Evolutionary conservation across 345 rosid genomes (phyloP).

Genomic region (Rhodomyrtus tomentosa): DNA sequence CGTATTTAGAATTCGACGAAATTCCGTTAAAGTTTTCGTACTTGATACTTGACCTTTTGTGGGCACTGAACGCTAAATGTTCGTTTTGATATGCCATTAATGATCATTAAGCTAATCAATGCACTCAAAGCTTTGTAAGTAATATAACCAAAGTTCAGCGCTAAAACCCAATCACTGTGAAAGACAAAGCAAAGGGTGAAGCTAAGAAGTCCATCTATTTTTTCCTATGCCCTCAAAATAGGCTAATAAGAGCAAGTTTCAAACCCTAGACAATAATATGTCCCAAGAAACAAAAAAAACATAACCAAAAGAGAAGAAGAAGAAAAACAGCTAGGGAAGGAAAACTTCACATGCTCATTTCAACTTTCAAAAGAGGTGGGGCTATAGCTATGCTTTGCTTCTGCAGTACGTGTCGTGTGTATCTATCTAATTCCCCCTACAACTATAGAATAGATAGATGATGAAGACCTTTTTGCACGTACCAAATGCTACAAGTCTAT

Average conservation of each 20-base stretch:
- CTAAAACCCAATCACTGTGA: not conserved
- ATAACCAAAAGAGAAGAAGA: not conserved
- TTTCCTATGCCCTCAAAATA: not conserved
- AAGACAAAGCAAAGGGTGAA: not conserved
- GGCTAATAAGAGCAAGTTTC: not conserved
- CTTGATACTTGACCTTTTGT: not conserved
- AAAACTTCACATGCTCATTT: not conserved
- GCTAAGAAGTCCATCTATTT: not conserved
- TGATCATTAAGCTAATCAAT: not conserved
- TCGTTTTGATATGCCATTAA: not conserved
- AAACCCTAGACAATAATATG: not conserved
- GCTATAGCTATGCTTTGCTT: not conserved
- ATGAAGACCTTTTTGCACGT: not conserved
- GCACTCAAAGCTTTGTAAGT: not conserved
- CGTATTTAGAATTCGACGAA: not conserved
- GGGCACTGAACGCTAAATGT: not conserved
- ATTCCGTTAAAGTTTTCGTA: not conserved
- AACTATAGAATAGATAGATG: not conserved
- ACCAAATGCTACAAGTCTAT: slow-evolving; percentile 8
- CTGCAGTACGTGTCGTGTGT: not conserved
- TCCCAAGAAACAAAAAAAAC: not conserved
- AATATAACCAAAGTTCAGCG: not conserved
- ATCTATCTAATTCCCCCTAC: not conserved
- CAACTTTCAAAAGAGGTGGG: not conserved
- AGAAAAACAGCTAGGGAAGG: not conserved